Base-by-base conservation (phyloP, 208 protist species). In the Acanthamoeba sp. region DNA sequence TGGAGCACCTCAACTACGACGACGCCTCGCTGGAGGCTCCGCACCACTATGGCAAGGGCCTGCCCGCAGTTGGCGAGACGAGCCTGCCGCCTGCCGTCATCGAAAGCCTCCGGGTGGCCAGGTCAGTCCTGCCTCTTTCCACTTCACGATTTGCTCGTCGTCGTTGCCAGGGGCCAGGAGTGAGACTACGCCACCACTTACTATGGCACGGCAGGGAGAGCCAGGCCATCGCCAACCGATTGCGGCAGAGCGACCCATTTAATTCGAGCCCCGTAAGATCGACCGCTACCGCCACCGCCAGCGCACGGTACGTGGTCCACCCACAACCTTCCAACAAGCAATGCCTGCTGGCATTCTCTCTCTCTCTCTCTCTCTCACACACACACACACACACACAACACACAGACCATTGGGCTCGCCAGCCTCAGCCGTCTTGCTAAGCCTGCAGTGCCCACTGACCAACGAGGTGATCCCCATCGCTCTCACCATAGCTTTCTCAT, bases 31-130 rank as follows among this genome's bases (percentile, higher is more conserved):
- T 22, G 50, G n/a, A n/a, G 55, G 16, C 55, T 62, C 22, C 55
- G 55, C 12, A 62, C 55, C 55, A 62, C 16, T 27, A 62, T 22
- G 16, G 55, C 12, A 6, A 22, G 64, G 14, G 9, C 12, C n/a
- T 73, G 27, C 18, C 1, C 64, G 1, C 64, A 18, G 6, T 73
- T 16, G 1, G 12, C 18, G 29, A 29, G 27, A 10, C 27, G 29
- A 73, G 7, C 12, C 27, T 73, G 34, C 64, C 64, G 29, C 64
- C 64, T 16, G 64, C 64, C 5, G 64, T 73, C 34, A 36, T 73
- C 29, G 64, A 73, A 73, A 73, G 64, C 64, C 64, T 73, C 12
- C 64, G 64, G 7, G 6, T 73, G 64, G 64, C 64, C 64, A 73
- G 64, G 64, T 73, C n/a, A n/a, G n/a, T n/a, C n/a, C n/a, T n/a